Base-by-base conservation (phyloP, 2,329 filamentous ascomycete species). In the Berkeleyomyces rouxiae region DNA sequence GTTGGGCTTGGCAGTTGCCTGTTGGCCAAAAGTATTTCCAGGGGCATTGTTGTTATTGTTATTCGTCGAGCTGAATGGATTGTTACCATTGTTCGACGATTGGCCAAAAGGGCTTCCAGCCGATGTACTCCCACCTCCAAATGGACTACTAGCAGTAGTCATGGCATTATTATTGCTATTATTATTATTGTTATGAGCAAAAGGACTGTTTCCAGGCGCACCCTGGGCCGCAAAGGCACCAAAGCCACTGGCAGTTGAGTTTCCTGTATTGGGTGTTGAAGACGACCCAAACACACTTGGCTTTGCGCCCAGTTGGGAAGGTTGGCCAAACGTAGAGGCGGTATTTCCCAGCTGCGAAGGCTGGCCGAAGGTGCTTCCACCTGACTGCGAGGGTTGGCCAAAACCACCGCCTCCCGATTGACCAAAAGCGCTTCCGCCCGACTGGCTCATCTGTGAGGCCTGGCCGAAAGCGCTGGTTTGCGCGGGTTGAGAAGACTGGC, bases 381-480 rank as follows among this genome's bases (percentile, higher is more conserved):
- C 43, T 5, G 69, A 60, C 1, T 59, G 68, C 40, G 70, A 70
- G 0, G 72, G 65, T 59, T 75, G 75, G 7, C 72, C 71, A 65
- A 74, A 74, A 0, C 68, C 69, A 39, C 62, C 64, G 9, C 70
- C 69, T 13, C 68, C 59, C 10, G 70, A 59, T 61, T 72, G 70
- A 1, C 70, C 68, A 64, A 74, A 74, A 0, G 68, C 69, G 36
- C 59, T 65, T 11, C 70, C 69, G n/a, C 68, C 59, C 10, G 72
- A 59, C 66, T 72, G 42, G 66, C 69, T 66, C 63, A 62, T 7
- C n/a, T 72, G 42, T 46, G 71, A 70, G 0, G 72, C 66, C 61
- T 75, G 75, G 4, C 73, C 71, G 64, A 79, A 77, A 0, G 68
- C 67, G 37, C 62, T 51, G 4, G 70, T 60, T 31, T 72, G 70